Evolutionary conservation across 1,139 yeast genomes (phyloP).

Genomic region (Blastobotrys arbuscula): DNA sequence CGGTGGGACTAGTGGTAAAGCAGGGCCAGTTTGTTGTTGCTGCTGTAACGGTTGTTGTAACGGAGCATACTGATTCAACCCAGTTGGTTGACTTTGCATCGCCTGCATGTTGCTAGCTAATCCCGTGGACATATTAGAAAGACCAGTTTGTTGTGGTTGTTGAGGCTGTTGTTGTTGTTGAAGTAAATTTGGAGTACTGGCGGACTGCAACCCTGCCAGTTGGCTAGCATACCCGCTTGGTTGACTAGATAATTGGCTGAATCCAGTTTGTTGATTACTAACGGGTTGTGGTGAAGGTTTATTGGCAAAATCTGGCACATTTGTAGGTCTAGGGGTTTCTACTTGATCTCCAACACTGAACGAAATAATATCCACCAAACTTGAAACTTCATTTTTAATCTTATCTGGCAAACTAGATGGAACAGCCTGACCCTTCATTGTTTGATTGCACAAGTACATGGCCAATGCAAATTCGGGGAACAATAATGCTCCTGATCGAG

Average conservation of each 20-base stretch:
- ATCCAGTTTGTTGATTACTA: constrained; percentile 39
- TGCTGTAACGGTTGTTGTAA: constrained; percentile 24
- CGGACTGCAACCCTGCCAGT: constrained; percentile 15
- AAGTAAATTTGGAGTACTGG: constrained; percentile 31
- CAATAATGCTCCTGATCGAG: constrained; percentile 73
- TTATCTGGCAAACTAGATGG: constrained; percentile 69
- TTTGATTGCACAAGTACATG: constrained; percentile 77
- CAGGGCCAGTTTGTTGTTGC: constrained; percentile 22
- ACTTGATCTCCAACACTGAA: constrained; percentile 50
- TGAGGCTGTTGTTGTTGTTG: constrained; percentile 26
- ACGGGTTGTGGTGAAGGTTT: constrained; percentile 14
- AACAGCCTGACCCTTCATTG: constrained; percentile 68
- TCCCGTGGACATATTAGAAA: neutral
- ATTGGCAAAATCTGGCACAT: constrained; percentile 30
- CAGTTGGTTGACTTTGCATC: constrained; percentile 21
- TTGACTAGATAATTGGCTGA: constrained; percentile 29
- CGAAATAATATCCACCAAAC: constrained; percentile 84
- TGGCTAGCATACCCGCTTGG: constrained; percentile 27
- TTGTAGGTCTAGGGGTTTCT: constrained; percentile 21
- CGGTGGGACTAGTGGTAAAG: constrained; percentile 40
- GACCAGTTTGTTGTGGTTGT: constrained; percentile 15
- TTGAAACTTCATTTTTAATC: constrained; percentile 75
- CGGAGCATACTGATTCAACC: constrained; percentile 25
- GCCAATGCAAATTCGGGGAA: constrained; percentile 96
- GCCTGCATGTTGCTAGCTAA: neutral